phyloP scores from a whole-genome alignment of 257 asterid species.

The Nicotiana benthamiana region DNA sequence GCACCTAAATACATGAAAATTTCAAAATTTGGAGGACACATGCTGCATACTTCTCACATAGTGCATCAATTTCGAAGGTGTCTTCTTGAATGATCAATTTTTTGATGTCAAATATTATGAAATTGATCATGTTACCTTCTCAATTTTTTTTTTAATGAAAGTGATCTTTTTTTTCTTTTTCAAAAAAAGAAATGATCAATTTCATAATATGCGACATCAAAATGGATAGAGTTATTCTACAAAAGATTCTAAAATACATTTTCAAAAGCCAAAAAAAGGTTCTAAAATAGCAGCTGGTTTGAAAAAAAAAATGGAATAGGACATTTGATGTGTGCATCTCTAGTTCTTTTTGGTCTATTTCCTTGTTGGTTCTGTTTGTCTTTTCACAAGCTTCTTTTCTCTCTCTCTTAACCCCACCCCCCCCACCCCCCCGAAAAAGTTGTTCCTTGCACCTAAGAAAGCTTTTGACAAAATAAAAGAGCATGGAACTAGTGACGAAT shows the following conservation, averaged over 20 bases:
- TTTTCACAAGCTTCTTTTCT: neutral
- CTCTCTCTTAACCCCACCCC: too few species aligned
- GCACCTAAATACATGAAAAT: neutral
- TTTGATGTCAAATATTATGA: too few species aligned
- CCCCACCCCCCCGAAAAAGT: too few species aligned
- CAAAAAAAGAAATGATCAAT: neutral
- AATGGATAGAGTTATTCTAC: neutral
- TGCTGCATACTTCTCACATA: neutral
- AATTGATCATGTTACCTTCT: too few species aligned
- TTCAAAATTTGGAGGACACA: neutral
- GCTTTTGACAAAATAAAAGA: neutral
- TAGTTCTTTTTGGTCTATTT: neutral
- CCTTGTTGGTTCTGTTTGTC: neutral
- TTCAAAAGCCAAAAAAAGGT: neutral
- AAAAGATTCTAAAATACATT: neutral
- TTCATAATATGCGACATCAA: neutral
- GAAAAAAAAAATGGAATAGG: neutral
- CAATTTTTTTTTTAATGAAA: too few species aligned
- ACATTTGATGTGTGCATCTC: neutral
- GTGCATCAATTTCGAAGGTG: neutral
- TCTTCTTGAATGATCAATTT: neutral
- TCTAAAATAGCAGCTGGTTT: neutral
- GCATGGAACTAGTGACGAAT: neutral
- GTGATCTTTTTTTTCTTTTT: too few species aligned
- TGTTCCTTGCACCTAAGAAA: neutral